Evolutionary conservation across 768 basidiomycete species (phyloP), one percentile per base, ranked within the genome.

Genomic region (Auriscalpium microsporum): DNA sequence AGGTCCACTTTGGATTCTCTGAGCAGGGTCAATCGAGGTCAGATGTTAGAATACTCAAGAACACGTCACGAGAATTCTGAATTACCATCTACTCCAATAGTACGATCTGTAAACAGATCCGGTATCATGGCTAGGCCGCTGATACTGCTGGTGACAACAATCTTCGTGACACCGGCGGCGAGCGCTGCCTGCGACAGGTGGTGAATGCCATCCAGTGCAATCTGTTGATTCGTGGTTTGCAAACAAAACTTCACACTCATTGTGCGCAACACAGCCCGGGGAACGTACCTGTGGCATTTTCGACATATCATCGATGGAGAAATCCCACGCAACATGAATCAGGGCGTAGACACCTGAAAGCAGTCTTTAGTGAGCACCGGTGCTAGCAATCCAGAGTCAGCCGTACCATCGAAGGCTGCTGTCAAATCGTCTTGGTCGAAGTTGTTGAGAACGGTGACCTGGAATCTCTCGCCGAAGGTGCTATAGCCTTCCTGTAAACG

Each of bases 1-100:
- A 62, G 5, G 69, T 68, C 2, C 63, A 60, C 7, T 63, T 56
- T 16, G 66, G 65, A 72, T 72, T 74, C 40, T 71, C 73, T 72
- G n/a, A 10, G 14, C 28, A 4, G 2, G 4, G 28, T 28, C 21
- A 37, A 36, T 28, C 28, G 4, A 17, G 23, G 28, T 28, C 19
- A 10, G n/a, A 13, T 28, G 56, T 38, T 45, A 28, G 7, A 28
- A 8, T 4, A 3, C 28, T 45, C 48, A 6, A 16, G 16, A 10
- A 56, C 7, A 37, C 45, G 19, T 23, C 45, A 54, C 11, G 50
- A 48, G 17, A 58, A n/a, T n/a, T n/a, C n/a, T n/a, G 19, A 11
- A 16, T 19, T 28, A 47, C 46, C 17, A 19, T 47, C 21, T 4
- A 16, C n/a, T 11, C 46, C 11, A 19, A 47, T 47, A 3, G n/a